Evolutionary conservation across 2,329 filamentous ascomycete genomes (phyloP).

Genomic region (Neospermospora avenae): DNA sequence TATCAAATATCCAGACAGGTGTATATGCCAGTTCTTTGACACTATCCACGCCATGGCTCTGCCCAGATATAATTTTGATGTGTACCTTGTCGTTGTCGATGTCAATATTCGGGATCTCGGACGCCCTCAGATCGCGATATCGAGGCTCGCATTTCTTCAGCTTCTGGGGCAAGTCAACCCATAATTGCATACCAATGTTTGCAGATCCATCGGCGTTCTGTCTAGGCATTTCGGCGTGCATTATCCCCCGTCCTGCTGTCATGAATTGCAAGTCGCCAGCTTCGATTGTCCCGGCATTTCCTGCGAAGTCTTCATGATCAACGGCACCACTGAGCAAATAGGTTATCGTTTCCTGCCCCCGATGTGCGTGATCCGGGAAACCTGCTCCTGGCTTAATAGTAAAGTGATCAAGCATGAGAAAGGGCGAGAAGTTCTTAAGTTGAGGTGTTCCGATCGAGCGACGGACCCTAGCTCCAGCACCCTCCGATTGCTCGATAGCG

Average conservation of each 20-base stretch:
- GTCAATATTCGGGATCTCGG: slow-evolving; percentile 74
- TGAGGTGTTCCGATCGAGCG: slow-evolving; percentile 82
- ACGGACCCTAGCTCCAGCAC: slow-evolving; percentile 81
- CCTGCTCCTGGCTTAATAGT: slow-evolving; percentile 74
- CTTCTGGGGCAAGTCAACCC: slow-evolving; percentile 83
- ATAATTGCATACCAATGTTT: slow-evolving; percentile 88
- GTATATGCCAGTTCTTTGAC: slow-evolving; percentile 92
- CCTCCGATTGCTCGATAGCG: slow-evolving; percentile 82
- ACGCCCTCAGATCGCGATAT: slow-evolving; percentile 78
- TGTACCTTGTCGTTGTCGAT: slow-evolving; percentile 70
- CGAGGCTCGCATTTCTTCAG: slow-evolving; percentile 88
- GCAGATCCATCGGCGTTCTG: slow-evolving; percentile 71
- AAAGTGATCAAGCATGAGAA: slow-evolving; percentile 97
- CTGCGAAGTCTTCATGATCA: slow-evolving; percentile 90
- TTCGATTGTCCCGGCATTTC: slow-evolving; percentile 78
- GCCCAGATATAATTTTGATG: slow-evolving; percentile 88
- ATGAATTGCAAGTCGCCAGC: slow-evolving; percentile 96
- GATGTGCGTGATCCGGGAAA: slow-evolving; percentile 83
- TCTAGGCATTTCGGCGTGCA: slow-evolving; percentile 93
- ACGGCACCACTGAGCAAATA: slow-evolving; percentile 83
- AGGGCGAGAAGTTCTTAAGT: slow-evolving; percentile 83
- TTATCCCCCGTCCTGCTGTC: slow-evolving; percentile 88
- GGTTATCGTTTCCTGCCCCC: slow-evolving; percentile 73
- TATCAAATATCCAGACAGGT: slow-evolving; percentile 92
- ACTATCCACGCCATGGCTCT: slow-evolving; percentile 78